Evolutionary conservation across 192 early-diverging fungal species (phyloP).

Genomic region (Thoreauomyces humboldtii): DNA sequence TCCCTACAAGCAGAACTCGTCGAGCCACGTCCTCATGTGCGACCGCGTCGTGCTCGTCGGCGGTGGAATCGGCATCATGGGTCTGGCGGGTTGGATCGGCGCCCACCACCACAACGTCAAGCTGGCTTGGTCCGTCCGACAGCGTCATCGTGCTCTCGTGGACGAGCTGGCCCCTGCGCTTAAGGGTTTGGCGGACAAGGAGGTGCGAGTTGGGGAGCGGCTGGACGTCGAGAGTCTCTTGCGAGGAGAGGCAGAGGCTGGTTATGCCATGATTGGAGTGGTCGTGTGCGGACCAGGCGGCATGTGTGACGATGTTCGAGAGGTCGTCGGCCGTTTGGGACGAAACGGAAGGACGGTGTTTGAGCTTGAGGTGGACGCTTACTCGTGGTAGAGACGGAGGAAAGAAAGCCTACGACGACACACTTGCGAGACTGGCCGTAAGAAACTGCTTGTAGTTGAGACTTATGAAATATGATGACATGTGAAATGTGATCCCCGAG

Average conservation of each 20-base stretch:
- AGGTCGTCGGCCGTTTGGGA: too few species aligned
- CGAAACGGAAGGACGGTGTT: too few species aligned
- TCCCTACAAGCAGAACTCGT: slow-evolving; percentile 2
- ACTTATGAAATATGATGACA: too few species aligned
- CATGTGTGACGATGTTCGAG: too few species aligned
- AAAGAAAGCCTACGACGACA: too few species aligned
- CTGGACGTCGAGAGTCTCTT: slow-evolving; percentile 1
- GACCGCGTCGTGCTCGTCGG: slow-evolving; percentile 5
- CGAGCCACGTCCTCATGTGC: not conserved
- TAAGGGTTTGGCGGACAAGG: not conserved
- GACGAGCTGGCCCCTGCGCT: not conserved
- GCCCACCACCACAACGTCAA: slow-evolving; percentile 11
- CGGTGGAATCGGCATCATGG: slow-evolving; percentile 18
- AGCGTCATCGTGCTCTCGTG: not conserved
- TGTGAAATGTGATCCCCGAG: too few species aligned
- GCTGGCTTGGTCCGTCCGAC: slow-evolving; percentile 1
- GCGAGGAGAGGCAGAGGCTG: not conserved
- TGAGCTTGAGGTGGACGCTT: too few species aligned
- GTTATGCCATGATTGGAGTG: too few species aligned
- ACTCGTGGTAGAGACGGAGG: too few species aligned
- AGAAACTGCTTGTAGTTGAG: too few species aligned
- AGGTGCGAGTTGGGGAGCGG: slow-evolving; percentile 14
- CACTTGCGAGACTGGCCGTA: too few species aligned
- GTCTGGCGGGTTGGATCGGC: not conserved
- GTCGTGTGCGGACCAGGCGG: too few species aligned